Percentiles rank a stretch among this genome's conserved stretches.
Evolutionary conservation across 2,329 filamentous ascomycete genomes (phyloP).

Genomic region (Fusarium begoniae): DNA sequence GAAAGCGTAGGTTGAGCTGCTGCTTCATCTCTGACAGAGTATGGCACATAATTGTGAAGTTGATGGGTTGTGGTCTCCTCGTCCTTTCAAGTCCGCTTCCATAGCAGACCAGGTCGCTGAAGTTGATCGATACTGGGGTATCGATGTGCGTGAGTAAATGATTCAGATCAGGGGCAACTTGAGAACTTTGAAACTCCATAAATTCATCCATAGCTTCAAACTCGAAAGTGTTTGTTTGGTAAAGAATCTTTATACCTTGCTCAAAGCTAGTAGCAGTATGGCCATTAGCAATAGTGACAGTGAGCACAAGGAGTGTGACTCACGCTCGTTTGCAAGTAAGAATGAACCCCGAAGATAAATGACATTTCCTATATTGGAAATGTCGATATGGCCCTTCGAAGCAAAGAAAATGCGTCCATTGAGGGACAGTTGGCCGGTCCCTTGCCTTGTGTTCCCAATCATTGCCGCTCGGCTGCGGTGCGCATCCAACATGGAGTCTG

Average conservation of each 20-base stretch:
- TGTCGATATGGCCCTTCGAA: too few species aligned
- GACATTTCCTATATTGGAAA: not conserved
- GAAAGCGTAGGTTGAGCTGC: not conserved
- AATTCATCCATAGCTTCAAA: not conserved
- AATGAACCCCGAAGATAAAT: not conserved
- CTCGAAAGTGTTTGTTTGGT: not conserved
- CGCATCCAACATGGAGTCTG: not conserved
- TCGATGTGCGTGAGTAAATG: not conserved
- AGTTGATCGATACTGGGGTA: not conserved
- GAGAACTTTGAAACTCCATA: not conserved
- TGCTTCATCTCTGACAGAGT: not conserved
- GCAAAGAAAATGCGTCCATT: not conserved
- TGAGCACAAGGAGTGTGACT: not conserved
- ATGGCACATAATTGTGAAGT: not conserved
- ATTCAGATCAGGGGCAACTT: not conserved
- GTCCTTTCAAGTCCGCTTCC: not conserved
- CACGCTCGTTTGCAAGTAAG: constrained; percentile 14
- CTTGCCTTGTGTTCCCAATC: not conserved
- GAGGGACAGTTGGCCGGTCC: too few species aligned
- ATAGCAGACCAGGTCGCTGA: not conserved
- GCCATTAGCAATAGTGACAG: not conserved
- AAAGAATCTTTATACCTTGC: not conserved
- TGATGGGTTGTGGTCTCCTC: not conserved
- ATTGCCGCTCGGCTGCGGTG: not conserved
- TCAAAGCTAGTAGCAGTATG: not conserved